phyloP scores from a whole-genome alignment of 2,329 filamentous ascomycete genomes.

The Neonectria punicea region DNA sequence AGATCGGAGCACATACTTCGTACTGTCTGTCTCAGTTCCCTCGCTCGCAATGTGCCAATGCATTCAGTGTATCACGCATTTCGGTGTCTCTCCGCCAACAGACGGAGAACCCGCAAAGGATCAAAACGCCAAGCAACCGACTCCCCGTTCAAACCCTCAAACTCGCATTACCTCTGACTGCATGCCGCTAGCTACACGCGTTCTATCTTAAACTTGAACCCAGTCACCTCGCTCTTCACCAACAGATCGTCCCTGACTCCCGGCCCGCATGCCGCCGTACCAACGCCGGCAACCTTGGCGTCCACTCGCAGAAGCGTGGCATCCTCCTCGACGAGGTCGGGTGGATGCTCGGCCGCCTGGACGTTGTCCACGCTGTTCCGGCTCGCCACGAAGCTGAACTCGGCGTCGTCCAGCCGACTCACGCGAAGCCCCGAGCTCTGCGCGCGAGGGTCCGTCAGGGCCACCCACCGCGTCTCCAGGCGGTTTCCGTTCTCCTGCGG shows the following conservation, averaged over 20 bases:
- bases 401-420: constrained; percentile 26
- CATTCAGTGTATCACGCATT: not conserved
- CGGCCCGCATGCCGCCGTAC: constrained; percentile 60
- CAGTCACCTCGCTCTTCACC: constrained; percentile 53
- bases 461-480: constrained; percentile 68
- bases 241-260: constrained; percentile 57
- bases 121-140: not conserved
- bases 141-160: not conserved
- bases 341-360: constrained; percentile 69
- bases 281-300: constrained; percentile 59
- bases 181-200: constrained; percentile 29
- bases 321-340: constrained; percentile 66
- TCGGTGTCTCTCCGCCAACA: not conserved
- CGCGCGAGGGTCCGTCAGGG: constrained; percentile 40
- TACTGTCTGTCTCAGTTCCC: not conserved
- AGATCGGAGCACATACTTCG: not conserved
- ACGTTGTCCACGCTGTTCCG: constrained; percentile 64
- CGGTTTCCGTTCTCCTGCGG: constrained; percentile 76
- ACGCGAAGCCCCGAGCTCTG: constrained; percentile 35
- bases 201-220: constrained; percentile 56
- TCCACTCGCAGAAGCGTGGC: constrained; percentile 57
- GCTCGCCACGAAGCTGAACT: constrained; percentile 65
- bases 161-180: not conserved
- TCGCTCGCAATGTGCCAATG: not conserved
- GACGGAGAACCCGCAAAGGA: not conserved